Percentiles rank a stretch among this genome's conserved stretches.
phyloP scores from a whole-genome alignment of 2,329 filamentous ascomycete species.

The Didymella lethalis region DNA sequence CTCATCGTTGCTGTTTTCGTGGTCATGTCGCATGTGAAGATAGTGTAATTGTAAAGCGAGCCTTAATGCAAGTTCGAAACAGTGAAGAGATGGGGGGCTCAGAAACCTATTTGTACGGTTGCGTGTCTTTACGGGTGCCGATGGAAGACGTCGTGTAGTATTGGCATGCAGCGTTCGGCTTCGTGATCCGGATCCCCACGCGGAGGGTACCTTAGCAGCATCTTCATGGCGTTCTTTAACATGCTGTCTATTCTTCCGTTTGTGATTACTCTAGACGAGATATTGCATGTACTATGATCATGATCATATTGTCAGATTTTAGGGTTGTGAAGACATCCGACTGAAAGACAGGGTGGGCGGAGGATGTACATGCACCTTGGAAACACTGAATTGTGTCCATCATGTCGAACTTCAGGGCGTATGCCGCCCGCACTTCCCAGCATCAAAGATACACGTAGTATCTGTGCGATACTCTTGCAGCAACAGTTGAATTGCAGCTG shows the following conservation, averaged over 20 bases:
- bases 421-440: too few species aligned
- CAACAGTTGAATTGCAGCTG: neutral
- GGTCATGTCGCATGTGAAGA: neutral
- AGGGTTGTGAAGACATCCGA: neutral
- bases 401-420: too few species aligned
- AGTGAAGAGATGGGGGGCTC: neutral
- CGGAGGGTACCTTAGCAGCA: constrained; percentile 4
- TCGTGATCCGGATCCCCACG: constrained; percentile 19
- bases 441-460: neutral
- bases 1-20: constrained; percentile 6
- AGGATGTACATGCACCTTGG: neutral
- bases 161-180: constrained; percentile 9
- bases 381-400: too few species aligned
- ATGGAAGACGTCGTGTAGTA: constrained; percentile 7
- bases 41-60: neutral
- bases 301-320: neutral
- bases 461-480: neutral
- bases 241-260: neutral
- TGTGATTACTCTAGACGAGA: neutral
- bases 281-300: neutral
- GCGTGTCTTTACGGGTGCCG: neutral
- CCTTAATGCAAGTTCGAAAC: neutral
- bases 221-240: neutral
- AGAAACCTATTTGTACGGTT: neutral
- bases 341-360: neutral